Conservation (phyloP, 2,329 filamentous ascomycete genomes). For the Aaosphaeria arxii region DNA sequence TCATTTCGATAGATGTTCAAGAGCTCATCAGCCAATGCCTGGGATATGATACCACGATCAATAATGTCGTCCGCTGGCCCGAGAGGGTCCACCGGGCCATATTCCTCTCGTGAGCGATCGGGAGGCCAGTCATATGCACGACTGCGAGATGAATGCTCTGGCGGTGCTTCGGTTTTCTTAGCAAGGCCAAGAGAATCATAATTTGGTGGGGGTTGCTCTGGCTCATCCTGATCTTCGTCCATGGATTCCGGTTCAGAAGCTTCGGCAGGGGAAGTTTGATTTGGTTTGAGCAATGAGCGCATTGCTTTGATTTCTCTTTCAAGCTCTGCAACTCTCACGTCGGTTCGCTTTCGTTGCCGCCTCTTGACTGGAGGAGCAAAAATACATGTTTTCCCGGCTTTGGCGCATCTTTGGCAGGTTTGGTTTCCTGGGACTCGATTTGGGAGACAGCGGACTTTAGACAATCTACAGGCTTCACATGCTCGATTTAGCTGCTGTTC, state of each 20-base stretch:
- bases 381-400: slow-evolving; percentile 28
- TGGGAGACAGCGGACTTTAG: slow-evolving; percentile 33
- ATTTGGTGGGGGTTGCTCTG: slow-evolving; percentile 7
- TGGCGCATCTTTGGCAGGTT: slow-evolving; percentile 35
- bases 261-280: slow-evolving; percentile 18
- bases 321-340: slow-evolving; percentile 34
- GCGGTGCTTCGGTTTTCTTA: neutral
- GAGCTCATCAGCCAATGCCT: slow-evolving; percentile 25
- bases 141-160: neutral
- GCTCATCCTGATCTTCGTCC: slow-evolving; percentile 22
- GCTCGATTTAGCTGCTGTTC: slow-evolving; percentile 34
- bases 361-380: slow-evolving; percentile 36
- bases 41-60: slow-evolving; percentile 29
- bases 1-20: slow-evolving; percentile 29
- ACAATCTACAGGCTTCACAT: slow-evolving; percentile 34
- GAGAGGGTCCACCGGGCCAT: slow-evolving; percentile 17
- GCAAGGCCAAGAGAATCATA: slow-evolving; percentile 9
- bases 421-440: slow-evolving; percentile 21
- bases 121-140: slow-evolving; percentile 4
- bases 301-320: slow-evolving; percentile 36
- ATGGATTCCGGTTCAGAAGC: slow-evolving; percentile 22
- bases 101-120: neutral
- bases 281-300: slow-evolving; percentile 26
- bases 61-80: slow-evolving; percentile 30
- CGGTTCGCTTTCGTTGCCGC: slow-evolving; percentile 34